A percentile compares a stretch with the other conserved stretches of the same genome.
Evolutionary conservation across 495 filamentous ascomycete genomes (phyloP).

Genomic region (Trichoderma erinaceum): DNA sequence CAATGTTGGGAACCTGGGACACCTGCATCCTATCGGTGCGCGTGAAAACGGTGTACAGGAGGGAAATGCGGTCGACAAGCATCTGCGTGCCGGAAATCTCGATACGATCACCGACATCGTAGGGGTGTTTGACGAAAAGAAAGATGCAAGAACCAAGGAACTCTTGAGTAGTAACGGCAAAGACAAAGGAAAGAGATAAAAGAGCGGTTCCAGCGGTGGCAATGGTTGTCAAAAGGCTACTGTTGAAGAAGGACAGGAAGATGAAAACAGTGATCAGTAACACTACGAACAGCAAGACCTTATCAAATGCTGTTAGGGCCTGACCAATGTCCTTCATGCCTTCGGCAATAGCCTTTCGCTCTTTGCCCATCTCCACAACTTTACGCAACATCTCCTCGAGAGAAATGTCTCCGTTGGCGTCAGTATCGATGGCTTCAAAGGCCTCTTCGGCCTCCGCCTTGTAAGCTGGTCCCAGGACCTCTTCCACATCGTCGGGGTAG

Average conservation of each 20-base stretch:
- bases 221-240: slow-evolving; percentile 75
- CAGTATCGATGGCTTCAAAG: slow-evolving; percentile 72
- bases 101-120: slow-evolving; percentile 88
- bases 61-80: slow-evolving; percentile 85
- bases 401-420: slow-evolving; percentile 88
- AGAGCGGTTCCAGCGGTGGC: slow-evolving; percentile 93
- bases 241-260: slow-evolving; percentile 84
- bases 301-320: slow-evolving; percentile 84
- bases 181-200: slow-evolving; percentile 90
- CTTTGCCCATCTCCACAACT: slow-evolving; percentile 72
- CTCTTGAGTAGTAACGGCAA: slow-evolving; percentile 85
- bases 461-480: slow-evolving; percentile 73
- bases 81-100: slow-evolving; percentile 69
- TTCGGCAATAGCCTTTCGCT: slow-evolving; percentile 74
- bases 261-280: slow-evolving; percentile 77
- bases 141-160: slow-evolving; percentile 95
- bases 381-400: slow-evolving; percentile 93
- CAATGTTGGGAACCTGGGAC: slow-evolving; percentile 76
- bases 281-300: slow-evolving; percentile 70
- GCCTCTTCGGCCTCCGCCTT: slow-evolving; percentile 73
- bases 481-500: slow-evolving; percentile 71
- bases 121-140: slow-evolving; percentile 91
- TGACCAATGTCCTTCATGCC: slow-evolving; percentile 98
- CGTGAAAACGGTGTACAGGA: slow-evolving; percentile 91
- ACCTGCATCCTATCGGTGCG: slow-evolving; percentile 73